Percentiles rank a stretch among this genome's conserved stretches.
These are phyloP conservation scores for Candida tetrigidarum DNA, from an alignment of 1,139 yeast species.

Conservation along the genomic window DNA sequence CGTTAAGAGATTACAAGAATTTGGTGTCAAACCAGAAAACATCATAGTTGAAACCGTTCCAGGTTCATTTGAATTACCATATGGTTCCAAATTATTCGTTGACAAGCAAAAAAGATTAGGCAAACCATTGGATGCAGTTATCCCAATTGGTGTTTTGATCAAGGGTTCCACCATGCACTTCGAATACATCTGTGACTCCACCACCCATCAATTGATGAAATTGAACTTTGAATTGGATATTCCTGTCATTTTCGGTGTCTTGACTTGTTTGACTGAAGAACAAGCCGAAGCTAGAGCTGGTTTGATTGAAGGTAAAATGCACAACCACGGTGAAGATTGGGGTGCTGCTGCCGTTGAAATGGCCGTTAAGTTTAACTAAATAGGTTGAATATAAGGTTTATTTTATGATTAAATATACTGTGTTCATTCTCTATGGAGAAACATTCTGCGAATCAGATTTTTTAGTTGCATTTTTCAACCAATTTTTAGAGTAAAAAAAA, in stretches of 20 bases:
- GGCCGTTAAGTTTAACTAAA: slow-evolving; percentile 56
- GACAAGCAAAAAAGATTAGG: slow-evolving; percentile 49
- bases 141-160: slow-evolving; percentile 92
- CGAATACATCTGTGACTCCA: slow-evolving; percentile 93
- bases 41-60: slow-evolving; percentile 87
- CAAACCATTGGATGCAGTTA: slow-evolving; percentile 76
- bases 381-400: slow-evolving; percentile 1
- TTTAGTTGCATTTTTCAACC: too few species aligned
- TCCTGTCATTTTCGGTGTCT: slow-evolving; percentile 91
- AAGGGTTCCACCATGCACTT: slow-evolving; percentile 99
- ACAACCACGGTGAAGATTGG: slow-evolving; percentile 98
- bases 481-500: too few species aligned
- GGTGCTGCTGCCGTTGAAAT: slow-evolving; percentile 99
- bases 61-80: slow-evolving; percentile 93
- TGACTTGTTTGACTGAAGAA: slow-evolving; percentile 91
- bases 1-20: slow-evolving; percentile 53
- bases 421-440: background rate
- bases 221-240: slow-evolving; percentile 69
- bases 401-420: background rate
- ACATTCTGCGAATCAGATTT: background rate
- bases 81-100: slow-evolving; percentile 63
- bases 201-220: slow-evolving; percentile 83
- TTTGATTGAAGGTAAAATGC: slow-evolving; percentile 70
- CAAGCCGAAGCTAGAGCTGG: slow-evolving; percentile 97
- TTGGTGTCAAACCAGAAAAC: slow-evolving; percentile 78